Conservation (phyloP, 345 rosid genomes). For the Hypericum androsaemum region DNA sequence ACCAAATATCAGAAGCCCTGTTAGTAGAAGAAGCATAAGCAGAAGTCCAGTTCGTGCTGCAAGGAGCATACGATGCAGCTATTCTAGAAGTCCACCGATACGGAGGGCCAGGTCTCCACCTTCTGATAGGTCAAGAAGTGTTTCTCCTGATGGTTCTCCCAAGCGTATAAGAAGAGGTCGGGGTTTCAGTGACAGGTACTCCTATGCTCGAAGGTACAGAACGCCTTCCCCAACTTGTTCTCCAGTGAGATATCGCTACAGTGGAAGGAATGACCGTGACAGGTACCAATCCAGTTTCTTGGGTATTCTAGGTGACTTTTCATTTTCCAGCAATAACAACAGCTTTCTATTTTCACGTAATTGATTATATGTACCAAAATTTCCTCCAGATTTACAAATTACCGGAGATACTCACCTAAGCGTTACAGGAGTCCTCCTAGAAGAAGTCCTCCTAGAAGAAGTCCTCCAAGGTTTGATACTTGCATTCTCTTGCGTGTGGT, state of each 20-base stretch:
- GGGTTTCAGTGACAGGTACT: constrained; percentile 83
- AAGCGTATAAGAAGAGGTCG: constrained; percentile 91
- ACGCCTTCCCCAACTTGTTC: constrained; percentile 87
- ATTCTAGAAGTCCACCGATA: constrained; percentile 31
- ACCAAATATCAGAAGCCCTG: constrained; percentile 27
- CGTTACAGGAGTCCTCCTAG: constrained; percentile 65
- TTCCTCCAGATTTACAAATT: constrained; percentile 12
- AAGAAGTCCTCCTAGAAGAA: constrained; percentile 59
- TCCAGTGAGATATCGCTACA: constrained; percentile 33
- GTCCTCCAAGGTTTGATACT: constrained; percentile 58
- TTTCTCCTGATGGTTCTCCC: constrained; percentile 37
- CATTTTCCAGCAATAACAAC: constrained; percentile 10
- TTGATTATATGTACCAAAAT: constrained; percentile 14
- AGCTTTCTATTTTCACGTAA: constrained; percentile 13
- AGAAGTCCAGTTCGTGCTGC: constrained; percentile 21
- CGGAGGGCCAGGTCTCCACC: constrained; percentile 30
- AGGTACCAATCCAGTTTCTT: constrained; percentile 35
- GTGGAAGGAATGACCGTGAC: constrained; percentile 59
- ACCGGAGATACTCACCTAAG: constrained; percentile 33
- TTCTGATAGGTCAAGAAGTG: constrained; percentile 20
- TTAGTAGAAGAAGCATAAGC: constrained; percentile 1
- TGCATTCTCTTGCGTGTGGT: background rate
- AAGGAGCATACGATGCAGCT: constrained; percentile 12
- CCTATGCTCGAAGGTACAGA: constrained; percentile 88
- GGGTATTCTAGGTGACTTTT: background rate